phyloP scores from a whole-genome alignment of 805 yeast genomes.

The Metschnikowia cubensis region DNA sequence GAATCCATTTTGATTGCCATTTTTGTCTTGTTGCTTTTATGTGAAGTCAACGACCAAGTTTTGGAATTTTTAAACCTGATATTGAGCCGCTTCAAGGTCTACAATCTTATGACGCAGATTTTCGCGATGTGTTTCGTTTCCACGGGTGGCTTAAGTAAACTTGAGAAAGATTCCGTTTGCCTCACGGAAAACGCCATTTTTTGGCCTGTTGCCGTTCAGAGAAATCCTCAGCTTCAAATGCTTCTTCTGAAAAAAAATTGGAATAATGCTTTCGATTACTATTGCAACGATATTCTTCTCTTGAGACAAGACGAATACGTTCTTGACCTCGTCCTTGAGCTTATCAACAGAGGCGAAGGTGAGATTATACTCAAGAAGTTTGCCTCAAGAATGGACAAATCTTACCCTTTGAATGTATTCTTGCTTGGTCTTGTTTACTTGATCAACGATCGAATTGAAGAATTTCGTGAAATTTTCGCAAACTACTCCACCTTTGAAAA shows the following conservation, averaged over 20 bases:
- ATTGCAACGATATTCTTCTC: slow-evolving; percentile 15
- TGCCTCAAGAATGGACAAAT: slow-evolving; percentile 17
- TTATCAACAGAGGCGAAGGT: slow-evolving; percentile 14
- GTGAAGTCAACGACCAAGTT: slow-evolving; percentile 30
- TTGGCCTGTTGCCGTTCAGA: slow-evolving; percentile 26
- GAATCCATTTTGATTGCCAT: slow-evolving; percentile 27
- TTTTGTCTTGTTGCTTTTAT: slow-evolving; percentile 27
- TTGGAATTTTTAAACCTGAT: slow-evolving; percentile 23
- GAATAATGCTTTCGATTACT: slow-evolving; percentile 28
- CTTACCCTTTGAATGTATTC: slow-evolving; percentile 22
- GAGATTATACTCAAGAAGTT: slow-evolving; percentile 9
- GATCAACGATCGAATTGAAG: slow-evolving; percentile 25
- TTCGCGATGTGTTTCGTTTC: slow-evolving; percentile 26
- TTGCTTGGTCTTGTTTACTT: slow-evolving; percentile 34
- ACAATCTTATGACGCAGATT: slow-evolving; percentile 21
- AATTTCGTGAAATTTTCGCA: slow-evolving; percentile 22
- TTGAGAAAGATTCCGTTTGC: slow-evolving; percentile 14
- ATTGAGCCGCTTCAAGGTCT: slow-evolving; percentile 23
- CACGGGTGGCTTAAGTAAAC: slow-evolving; percentile 10
- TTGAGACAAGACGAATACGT: slow-evolving; percentile 6
- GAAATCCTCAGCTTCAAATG: slow-evolving; percentile 16
- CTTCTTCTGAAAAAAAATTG: slow-evolving; percentile 18
- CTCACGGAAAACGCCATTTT: slow-evolving; percentile 27
- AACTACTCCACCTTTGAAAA: slow-evolving; percentile 21
- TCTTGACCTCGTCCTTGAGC: slow-evolving; percentile 13